These are phyloP conservation scores for Thozetella sp. DNA, from an alignment of 495 filamentous ascomycete genomes.

Conservation along the genomic window DNA sequence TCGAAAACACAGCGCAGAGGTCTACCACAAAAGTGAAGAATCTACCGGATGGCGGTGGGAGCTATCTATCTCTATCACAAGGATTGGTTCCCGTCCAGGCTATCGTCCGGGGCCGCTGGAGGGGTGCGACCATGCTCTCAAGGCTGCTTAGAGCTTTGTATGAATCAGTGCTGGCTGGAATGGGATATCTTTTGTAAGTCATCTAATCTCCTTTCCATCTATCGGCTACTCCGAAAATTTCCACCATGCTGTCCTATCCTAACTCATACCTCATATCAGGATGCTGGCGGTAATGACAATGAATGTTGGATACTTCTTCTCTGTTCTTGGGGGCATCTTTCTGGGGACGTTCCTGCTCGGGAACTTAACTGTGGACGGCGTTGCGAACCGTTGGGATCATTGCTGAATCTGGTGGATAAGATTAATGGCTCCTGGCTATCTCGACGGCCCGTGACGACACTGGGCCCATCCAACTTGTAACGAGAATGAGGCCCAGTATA, in stretches of 20 bases:
- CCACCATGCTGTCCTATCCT: no score
- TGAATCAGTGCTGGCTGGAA: constrained; percentile 59
- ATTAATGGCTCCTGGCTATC: no score
- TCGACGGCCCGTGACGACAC: no score
- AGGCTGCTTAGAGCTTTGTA: constrained; percentile 61
- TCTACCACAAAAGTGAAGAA: neutral
- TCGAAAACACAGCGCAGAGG: neutral
- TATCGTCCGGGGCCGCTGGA: constrained; percentile 34
- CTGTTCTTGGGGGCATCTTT: constrained; percentile 73
- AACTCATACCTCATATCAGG: constrained; percentile 37
- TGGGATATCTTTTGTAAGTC: constrained; percentile 82
- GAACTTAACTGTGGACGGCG: neutral
- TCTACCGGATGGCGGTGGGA: neutral
- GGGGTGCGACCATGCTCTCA: constrained; percentile 54
- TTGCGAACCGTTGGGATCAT: neutral
- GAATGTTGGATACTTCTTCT: constrained; percentile 85
- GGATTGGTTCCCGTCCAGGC: neutral
- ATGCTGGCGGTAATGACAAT: constrained; percentile 91
- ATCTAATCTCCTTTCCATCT: constrained; percentile 5
- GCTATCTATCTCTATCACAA: neutral
- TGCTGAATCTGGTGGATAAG: no score
- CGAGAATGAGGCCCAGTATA: no score
- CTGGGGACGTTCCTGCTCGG: constrained; percentile 63
- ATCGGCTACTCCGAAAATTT: neutral
- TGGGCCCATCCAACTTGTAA: no score